Conservation (phyloP, 208 protist species). For the Leishmania martiniquensis region DNA sequence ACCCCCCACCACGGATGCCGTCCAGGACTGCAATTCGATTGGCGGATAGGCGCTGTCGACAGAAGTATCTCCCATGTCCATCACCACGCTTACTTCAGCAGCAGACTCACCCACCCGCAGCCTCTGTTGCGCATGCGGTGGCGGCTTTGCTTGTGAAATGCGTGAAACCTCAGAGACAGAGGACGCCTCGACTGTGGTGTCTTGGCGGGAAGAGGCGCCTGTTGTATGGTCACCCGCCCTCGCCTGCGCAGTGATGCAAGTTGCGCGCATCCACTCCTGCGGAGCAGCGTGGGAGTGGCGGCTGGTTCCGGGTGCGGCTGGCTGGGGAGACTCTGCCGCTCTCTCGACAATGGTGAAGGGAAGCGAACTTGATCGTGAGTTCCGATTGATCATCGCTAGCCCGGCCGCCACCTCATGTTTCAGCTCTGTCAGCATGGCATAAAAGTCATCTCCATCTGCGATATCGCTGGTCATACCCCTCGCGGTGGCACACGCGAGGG, state of each 20-base stretch:
- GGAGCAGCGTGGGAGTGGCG: not conserved
- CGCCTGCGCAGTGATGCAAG: not conserved
- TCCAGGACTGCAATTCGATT: conserved; percentile 24
- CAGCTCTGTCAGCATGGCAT: conserved; percentile 39
- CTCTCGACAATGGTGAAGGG: conserved; percentile 34
- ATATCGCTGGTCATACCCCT: not conserved
- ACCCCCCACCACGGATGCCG: conserved; percentile 4
- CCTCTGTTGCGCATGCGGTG: not conserved
- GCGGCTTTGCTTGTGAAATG: not conserved
- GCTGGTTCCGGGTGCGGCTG: not conserved
- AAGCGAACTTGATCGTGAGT: not conserved
- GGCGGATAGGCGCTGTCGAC: conserved; percentile 30
- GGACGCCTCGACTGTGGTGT: not conserved
- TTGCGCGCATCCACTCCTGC: not conserved
- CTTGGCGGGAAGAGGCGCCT: not conserved
- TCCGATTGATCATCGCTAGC: conserved; percentile 9
- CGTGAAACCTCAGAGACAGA: conserved; percentile 6
- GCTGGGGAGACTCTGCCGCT: not conserved
- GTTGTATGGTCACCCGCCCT: not conserved
- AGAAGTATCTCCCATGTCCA: conserved; percentile 40
- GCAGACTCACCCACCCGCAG: not conserved
- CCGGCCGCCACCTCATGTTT: conserved; percentile 33
- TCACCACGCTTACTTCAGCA: conserved; percentile 9
- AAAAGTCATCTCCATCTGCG: conserved; percentile 27
- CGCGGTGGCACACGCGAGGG: not conserved